Evolutionary conservation across 2,329 filamentous ascomycete genomes (phyloP).

Genomic region (Botrytis cinerea): DNA sequence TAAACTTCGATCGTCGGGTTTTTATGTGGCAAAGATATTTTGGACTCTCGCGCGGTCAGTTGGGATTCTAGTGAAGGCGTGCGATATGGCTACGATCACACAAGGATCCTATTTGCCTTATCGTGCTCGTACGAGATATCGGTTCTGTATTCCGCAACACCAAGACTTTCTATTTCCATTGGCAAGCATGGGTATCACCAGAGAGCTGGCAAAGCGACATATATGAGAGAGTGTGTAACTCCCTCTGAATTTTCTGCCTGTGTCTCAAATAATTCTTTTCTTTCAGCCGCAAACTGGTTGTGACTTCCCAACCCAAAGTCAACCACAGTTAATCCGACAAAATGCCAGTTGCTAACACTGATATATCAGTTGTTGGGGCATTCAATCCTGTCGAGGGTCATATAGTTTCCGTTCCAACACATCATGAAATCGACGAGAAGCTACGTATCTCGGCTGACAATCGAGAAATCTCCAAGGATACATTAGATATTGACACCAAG

Average conservation of each 20-base stretch:
- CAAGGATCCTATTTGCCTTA: not conserved
- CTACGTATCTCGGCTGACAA: constrained; percentile 23
- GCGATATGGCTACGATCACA: constrained; percentile 7
- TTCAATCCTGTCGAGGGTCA: constrained; percentile 41
- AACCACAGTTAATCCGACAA: constrained; percentile 12
- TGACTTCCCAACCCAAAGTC: not conserved
- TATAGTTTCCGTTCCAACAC: constrained; percentile 39
- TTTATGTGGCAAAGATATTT: not conserved
- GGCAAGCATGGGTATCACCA: not conserved
- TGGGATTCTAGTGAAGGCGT: constrained; percentile 10
- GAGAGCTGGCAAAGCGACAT: not conserved
- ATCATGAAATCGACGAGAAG: constrained; percentile 42
- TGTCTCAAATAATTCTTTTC: not conserved
- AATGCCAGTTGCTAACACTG: constrained; percentile 29
- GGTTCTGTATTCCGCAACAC: not conserved
- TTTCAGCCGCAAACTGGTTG: not conserved
- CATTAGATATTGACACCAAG: constrained; percentile 35
- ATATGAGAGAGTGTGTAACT: not conserved
- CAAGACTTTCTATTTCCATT: not conserved
- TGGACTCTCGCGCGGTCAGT: not conserved
- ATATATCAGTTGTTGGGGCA: constrained; percentile 38
- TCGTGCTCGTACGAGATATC: not conserved
- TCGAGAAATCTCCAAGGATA: constrained; percentile 23
- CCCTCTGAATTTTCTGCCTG: not conserved
- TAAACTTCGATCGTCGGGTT: not conserved